Conservation (phyloP, 75 land plant species). For the Larix kaempferi region DNA sequence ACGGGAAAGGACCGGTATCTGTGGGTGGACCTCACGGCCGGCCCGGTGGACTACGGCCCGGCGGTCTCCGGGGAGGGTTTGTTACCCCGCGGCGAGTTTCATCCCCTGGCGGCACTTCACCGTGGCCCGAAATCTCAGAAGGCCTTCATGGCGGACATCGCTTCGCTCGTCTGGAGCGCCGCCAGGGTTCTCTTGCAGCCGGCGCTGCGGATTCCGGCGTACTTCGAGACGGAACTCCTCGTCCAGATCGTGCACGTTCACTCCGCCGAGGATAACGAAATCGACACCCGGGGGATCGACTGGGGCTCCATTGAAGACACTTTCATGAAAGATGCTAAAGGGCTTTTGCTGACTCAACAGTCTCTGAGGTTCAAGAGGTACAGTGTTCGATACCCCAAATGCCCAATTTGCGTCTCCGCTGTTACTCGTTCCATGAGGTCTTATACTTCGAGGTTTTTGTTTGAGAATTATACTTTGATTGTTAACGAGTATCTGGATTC, state of each 20-base stretch:
- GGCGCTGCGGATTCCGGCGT: slow-evolving; percentile 81
- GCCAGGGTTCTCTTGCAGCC: slow-evolving; percentile 74
- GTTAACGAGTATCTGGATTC: slow-evolving; percentile 97
- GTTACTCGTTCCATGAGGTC: slow-evolving; percentile 67
- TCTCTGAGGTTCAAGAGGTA: slow-evolving; percentile 54
- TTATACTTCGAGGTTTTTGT: slow-evolving; percentile 85
- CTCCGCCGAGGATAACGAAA: slow-evolving; percentile 26
- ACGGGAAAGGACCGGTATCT: slow-evolving; percentile 72
- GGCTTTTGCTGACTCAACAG: slow-evolving; percentile 59
- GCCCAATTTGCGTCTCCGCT: slow-evolving; percentile 78
- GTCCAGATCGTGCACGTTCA: slow-evolving; percentile 77
- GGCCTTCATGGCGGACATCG: slow-evolving; percentile 76
- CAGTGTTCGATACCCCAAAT: slow-evolving; percentile 40
- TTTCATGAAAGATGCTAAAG: slow-evolving; percentile 51
- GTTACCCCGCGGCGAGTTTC: slow-evolving; percentile 77
- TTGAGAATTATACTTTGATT: slow-evolving; percentile 87
- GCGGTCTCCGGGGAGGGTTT: slow-evolving; percentile 91
- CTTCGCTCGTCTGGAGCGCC: slow-evolving; percentile 84
- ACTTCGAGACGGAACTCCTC: slow-evolving; percentile 47
- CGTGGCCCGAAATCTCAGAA: slow-evolving; percentile 58
- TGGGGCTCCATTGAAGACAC: slow-evolving; percentile 61
- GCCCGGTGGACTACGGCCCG: slow-evolving; percentile 99
- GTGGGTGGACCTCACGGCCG: slow-evolving; percentile 95
- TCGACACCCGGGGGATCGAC: slow-evolving; percentile 48
- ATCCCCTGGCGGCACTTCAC: slow-evolving; percentile 75